phyloP scores from a whole-genome alignment of 2,329 filamentous ascomycete genomes.

The Immersiporthe knoxdaviesiana region DNA sequence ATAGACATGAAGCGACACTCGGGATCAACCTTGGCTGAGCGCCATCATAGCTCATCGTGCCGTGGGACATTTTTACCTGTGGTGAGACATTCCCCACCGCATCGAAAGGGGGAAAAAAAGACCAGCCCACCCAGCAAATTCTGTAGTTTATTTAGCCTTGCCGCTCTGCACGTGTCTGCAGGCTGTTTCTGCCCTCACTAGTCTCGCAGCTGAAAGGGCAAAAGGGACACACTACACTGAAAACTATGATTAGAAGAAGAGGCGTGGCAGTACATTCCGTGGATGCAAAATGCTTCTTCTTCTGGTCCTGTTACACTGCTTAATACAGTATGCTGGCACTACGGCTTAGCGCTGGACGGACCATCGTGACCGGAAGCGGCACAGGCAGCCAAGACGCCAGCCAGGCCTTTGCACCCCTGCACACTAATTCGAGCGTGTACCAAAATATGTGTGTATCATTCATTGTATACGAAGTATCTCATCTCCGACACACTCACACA shows the following conservation, averaged over 20 bases:
- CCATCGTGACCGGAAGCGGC: conserved; percentile 6
- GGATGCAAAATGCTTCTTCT: not conserved
- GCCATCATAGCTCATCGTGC: not conserved
- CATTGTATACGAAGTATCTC: not conserved
- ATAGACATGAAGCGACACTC: not conserved
- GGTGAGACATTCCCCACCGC: not conserved
- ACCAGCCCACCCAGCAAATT: too few relatives aligned
- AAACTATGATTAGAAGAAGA: not conserved
- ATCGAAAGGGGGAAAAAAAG: too few relatives aligned
- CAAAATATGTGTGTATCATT: too few relatives aligned
- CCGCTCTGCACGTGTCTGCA: not conserved
- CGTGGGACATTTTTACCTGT: not conserved
- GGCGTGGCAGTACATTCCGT: too few relatives aligned
- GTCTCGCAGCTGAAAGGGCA: not conserved
- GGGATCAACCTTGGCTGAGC: not conserved
- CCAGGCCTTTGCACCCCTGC: not conserved
- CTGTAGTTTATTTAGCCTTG: not conserved
- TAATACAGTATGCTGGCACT: not conserved
- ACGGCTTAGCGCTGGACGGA: not conserved
- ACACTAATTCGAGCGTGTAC: not conserved
- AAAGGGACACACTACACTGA: too few relatives aligned
- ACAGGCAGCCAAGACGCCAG: conserved; percentile 1
- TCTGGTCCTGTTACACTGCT: not conserved
- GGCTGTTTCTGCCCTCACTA: not conserved
- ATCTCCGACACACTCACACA: not conserved